Base-by-base conservation (phyloP, 805 yeast genomes). In the Kodamaea neixiangensis region DNA sequence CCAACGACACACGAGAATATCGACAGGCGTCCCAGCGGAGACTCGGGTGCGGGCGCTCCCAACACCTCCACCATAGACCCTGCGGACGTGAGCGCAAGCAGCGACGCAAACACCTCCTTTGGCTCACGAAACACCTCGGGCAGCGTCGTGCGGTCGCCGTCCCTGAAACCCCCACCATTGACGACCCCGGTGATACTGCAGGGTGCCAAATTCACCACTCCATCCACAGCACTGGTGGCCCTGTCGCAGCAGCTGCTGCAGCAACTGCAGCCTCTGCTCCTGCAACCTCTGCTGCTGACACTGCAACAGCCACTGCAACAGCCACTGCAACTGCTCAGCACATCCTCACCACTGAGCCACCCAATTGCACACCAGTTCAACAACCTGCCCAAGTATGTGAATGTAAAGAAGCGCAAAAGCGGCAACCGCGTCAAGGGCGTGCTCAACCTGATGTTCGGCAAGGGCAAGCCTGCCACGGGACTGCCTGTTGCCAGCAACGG, bases 381-480 rank as follows among this genome's bases (percentile, higher is more conserved):
- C 40, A 48, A 41, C 51, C 48, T 39, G 41, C 41, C 52, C 55
- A 14, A 49, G 39, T 19, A 34, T 49, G 41, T 47, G 44, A 48
- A 42, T n/a, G 57, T 54, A 4, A 55, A 55, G 46, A 51, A 53
- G 43, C 64, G 77, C 48, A 76, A 73, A 55, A 77, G 76, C 55
- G 78, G 81, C 1, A 78, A 74, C 53, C 75, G 81, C 50, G 78
- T 84, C 50, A 79, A 80, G 52, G 87, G 84, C 5, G 86, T 82
- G 2, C 75, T 86, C 48, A 68, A 84, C 2, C 80, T 71, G 51
- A 75, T 78, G 76, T 76, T 81, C 56, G 71, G 74, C 48, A 68
- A 77, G 38, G 63, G 65, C 6, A 56, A 59, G 21, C 20, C 44
- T 17, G 39, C 50, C 9, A 34, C 55, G 6, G 39, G 57, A 1